Evolutionary conservation across 2,329 filamentous ascomycete genomes (phyloP).

Genomic region (Neonectria coccinea): DNA sequence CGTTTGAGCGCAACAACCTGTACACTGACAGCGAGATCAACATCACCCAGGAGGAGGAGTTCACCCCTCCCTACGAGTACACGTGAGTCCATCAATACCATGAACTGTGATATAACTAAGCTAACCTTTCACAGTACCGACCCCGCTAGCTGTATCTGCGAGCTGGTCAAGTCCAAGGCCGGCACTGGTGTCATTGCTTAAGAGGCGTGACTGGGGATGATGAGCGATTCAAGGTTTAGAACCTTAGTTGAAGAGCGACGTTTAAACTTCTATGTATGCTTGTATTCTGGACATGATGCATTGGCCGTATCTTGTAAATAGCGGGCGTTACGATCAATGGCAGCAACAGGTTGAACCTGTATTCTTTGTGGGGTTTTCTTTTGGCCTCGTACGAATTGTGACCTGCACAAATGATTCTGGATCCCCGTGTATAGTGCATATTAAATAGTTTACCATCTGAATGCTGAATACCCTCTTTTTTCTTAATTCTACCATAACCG

Average conservation of each 20-base stretch:
- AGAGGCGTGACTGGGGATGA: background rate
- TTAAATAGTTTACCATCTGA: no score
- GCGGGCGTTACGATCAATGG: constrained; percentile 16
- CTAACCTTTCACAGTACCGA: constrained; percentile 26
- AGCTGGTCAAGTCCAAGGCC: constrained; percentile 42
- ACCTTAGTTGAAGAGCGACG: background rate
- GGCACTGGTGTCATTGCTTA: constrained; percentile 40
- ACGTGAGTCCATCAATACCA: constrained; percentile 41
- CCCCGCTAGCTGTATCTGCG: constrained; percentile 39
- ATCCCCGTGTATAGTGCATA: no score
- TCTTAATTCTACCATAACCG: no score
- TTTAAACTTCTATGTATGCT: constrained; percentile 11
- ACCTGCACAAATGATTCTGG: no score
- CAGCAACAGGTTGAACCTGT: constrained; percentile 22
- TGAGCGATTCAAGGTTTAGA: background rate
- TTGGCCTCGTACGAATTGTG: background rate
- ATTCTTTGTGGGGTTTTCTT: background rate
- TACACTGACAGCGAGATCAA: constrained; percentile 52
- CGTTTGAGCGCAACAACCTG: constrained; percentile 58
- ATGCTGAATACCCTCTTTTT: no score
- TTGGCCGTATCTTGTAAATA: constrained; percentile 17
- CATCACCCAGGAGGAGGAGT: constrained; percentile 50
- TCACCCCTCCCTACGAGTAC: constrained; percentile 53
- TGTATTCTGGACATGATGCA: constrained; percentile 15
- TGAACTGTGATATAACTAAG: no score